Conservation (phyloP, 768 basidiomycete genomes). For the Chalciporus chontae region DNA sequence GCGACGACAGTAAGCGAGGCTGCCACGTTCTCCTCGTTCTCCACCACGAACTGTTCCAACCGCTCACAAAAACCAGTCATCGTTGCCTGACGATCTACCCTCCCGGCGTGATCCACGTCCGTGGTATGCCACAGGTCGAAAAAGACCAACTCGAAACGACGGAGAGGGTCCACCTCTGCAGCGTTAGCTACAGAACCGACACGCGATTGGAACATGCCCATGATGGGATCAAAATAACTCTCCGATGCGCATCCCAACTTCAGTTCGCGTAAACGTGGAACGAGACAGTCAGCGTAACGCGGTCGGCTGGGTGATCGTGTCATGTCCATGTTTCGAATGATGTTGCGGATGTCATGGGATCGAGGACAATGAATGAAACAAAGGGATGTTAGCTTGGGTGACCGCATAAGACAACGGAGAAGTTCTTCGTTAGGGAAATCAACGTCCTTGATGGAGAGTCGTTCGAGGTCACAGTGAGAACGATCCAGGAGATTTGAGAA, state of each 20-base stretch:
- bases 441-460: conserved; percentile 13
- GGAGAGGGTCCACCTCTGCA: conserved; percentile 5
- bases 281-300: not conserved
- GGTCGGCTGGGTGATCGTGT: not conserved
- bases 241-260: conserved; percentile 15
- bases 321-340: conserved; percentile 7
- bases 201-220: conserved; percentile 10
- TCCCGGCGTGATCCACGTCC: not conserved
- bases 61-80: not conserved
- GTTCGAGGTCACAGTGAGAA: conserved; percentile 12
- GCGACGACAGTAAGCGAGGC: conserved; percentile 6
- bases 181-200: conserved; percentile 1
- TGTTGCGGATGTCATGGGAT: conserved; percentile 11
- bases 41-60: not conserved
- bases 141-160: conserved; percentile 5
- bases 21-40: not conserved
- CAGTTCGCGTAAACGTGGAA: conserved; percentile 13
- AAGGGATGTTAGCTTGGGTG: conserved; percentile 9
- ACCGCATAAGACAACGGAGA: conserved; percentile 15
- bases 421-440: conserved; percentile 17
- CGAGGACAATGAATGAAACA: conserved; percentile 17
- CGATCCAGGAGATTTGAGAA: conserved; percentile 18
- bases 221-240: conserved; percentile 6
- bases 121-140: conserved; percentile 11
- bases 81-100: not conserved